phyloP scores from a whole-genome alignment of 1,284 basidiomycete species.

The Papiliotrema terrestris region DNA sequence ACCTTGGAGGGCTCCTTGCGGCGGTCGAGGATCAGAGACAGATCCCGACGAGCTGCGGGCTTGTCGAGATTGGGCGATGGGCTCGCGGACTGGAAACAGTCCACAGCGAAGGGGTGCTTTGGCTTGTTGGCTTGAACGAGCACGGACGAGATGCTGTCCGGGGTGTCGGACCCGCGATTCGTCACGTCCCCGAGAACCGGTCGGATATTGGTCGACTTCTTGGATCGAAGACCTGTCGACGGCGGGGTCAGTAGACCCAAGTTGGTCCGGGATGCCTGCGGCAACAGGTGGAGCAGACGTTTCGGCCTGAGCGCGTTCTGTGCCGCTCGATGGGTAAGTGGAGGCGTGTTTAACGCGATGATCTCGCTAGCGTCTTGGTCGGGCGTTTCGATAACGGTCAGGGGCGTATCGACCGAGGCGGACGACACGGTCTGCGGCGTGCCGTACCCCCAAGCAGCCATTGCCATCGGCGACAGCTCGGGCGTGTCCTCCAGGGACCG shows the following conservation, averaged over 20 bases:
- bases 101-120: constrained; percentile 3
- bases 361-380: not conserved
- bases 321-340: constrained; percentile 2
- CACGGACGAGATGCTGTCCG: not conserved
- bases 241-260: not conserved
- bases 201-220: not conserved
- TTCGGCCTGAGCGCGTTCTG: constrained; percentile 2
- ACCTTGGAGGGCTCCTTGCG: not conserved
- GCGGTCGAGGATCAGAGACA: constrained; percentile 11
- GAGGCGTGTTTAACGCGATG: not conserved
- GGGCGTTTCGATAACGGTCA: not conserved
- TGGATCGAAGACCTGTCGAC: not conserved
- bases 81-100: not conserved
- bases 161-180: not conserved
- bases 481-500: not conserved
- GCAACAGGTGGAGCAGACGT: constrained; percentile 8
- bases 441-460: not conserved
- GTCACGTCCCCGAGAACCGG: not conserved
- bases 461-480: not conserved
- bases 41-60: constrained; percentile 7
- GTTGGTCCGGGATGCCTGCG: not conserved
- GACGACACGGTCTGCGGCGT: not conserved
- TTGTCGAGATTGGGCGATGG: not conserved
- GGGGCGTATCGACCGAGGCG: not conserved
- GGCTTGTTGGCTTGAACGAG: not conserved